Conservation (phyloP, 225 moss, liverwort and hornwort genomes). For the Pleurozium schreberi region DNA sequence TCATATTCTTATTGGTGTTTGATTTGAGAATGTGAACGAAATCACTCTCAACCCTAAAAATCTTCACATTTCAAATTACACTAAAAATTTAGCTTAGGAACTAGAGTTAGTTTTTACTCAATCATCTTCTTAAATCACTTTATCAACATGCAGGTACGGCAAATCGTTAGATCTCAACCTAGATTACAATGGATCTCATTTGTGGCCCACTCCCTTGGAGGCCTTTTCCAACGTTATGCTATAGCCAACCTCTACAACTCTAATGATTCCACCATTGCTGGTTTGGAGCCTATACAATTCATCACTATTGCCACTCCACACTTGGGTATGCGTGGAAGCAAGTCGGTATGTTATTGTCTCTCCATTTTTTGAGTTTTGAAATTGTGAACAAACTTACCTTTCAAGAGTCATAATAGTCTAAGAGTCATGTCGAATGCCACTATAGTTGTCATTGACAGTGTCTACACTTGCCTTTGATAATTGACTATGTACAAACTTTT, state of each 20-base stretch:
- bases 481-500: background rate
- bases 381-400: background rate
- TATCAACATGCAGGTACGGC: slow-evolving; percentile 16
- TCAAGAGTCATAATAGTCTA: background rate
- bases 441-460: background rate
- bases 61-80: no score
- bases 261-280: slow-evolving; percentile 42
- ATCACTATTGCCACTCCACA: slow-evolving; percentile 85
- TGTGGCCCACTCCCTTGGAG: slow-evolving; percentile 84
- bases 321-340: slow-evolving; percentile 73
- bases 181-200: slow-evolving; percentile 69
- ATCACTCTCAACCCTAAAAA: no score
- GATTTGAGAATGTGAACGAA: background rate
- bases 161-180: slow-evolving; percentile 40
- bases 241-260: slow-evolving; percentile 43
- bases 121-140: background rate
- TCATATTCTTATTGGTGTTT: background rate
- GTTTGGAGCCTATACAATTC: slow-evolving; percentile 63
- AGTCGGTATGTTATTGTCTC: slow-evolving; percentile 42
- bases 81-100: background rate
- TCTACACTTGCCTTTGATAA: background rate
- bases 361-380: background rate
- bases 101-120: no score
- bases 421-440: background rate
- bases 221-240: slow-evolving; percentile 74